phyloP scores from a whole-genome alignment of 2,329 filamentous ascomycete species.

The Ophiocordyceps robertsii region DNA sequence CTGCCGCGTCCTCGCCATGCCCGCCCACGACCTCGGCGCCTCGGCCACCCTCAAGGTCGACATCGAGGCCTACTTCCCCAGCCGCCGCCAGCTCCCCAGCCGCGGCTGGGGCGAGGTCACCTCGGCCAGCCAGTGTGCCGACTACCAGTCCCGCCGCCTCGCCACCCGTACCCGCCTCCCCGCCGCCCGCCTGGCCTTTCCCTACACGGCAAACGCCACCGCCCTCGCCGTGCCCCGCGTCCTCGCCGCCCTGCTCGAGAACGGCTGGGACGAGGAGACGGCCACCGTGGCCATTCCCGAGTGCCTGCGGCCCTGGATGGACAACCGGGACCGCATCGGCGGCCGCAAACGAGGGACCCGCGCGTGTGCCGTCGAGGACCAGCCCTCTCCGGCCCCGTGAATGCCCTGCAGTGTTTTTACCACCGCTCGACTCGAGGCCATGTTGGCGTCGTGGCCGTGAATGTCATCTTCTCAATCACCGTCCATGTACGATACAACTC shows the following conservation, averaged over 20 bases:
- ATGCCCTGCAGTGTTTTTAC: too few species aligned
- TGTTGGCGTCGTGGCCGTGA: too few species aligned
- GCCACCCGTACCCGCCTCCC: slow-evolving; percentile 55
- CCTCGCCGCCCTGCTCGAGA: slow-evolving; percentile 78
- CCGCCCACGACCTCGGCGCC: slow-evolving; percentile 73
- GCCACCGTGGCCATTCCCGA: slow-evolving; percentile 62
- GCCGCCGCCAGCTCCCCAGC: slow-evolving; percentile 37
- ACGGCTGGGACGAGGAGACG: slow-evolving; percentile 66
- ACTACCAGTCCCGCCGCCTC: slow-evolving; percentile 81
- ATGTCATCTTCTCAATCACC: too few species aligned
- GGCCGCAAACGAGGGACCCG: slow-evolving; percentile 11
- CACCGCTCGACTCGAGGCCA: too few species aligned
- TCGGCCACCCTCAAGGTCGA: slow-evolving; percentile 79
- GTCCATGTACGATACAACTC: too few species aligned
- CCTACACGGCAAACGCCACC: slow-evolving; percentile 88
- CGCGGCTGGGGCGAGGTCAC: slow-evolving; percentile 88
- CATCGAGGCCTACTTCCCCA: slow-evolving; percentile 90
- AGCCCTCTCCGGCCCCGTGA: too few species aligned
- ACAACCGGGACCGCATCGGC: slow-evolving; percentile 53
- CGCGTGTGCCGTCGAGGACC: neutral
- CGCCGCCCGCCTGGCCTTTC: slow-evolving; percentile 49
- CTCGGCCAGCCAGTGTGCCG: slow-evolving; percentile 79
- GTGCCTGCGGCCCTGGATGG: slow-evolving; percentile 75
- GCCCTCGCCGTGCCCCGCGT: slow-evolving; percentile 85
- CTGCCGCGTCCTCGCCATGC: slow-evolving; percentile 89